Percentiles rank a stretch among this genome's conserved stretches.
phyloP scores from a whole-genome alignment of 2,329 filamentous ascomycete genomes.

The Claviceps sp. region DNA sequence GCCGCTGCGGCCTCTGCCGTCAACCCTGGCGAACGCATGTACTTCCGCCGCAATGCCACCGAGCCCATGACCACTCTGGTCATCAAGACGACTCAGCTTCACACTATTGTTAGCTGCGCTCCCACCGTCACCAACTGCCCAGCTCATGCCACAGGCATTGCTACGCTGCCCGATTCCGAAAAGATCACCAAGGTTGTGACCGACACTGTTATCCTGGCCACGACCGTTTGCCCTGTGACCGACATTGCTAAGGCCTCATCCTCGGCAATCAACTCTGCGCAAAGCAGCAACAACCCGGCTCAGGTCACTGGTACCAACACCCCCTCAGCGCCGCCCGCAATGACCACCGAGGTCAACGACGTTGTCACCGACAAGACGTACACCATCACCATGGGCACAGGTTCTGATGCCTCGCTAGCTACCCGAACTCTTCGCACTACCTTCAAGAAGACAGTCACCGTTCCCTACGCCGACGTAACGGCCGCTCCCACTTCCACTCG shows the following conservation, averaged over 20 bases:
- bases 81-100: conserved; percentile 39
- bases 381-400: conserved; percentile 22
- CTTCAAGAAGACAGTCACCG: conserved; percentile 24
- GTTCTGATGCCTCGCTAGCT: conserved; percentile 20
- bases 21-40: conserved; percentile 20
- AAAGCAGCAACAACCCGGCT: conserved; percentile 13
- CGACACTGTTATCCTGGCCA: conserved; percentile 23
- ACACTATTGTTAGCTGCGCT: conserved; percentile 45
- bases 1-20: conserved; percentile 30
- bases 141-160: conserved; percentile 17
- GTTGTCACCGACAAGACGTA: conserved; percentile 19
- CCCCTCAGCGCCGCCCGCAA: conserved; percentile 10
- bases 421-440: conserved; percentile 31
- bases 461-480: conserved; percentile 11
- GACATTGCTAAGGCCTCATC: conserved; percentile 28
- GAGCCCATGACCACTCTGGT: conserved; percentile 26
- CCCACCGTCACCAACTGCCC: conserved; percentile 45
- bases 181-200: conserved; percentile 22
- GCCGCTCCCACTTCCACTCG: conserved; percentile 7
- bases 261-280: no score
- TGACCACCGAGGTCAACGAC: conserved; percentile 15
- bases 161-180: conserved; percentile 22
- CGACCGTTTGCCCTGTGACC: conserved; percentile 31
- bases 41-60: conserved; percentile 17
- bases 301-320: no score